Evolutionary conservation across 1,284 basidiomycete species (phyloP).

Genomic region (Malassezia globosa): DNA sequence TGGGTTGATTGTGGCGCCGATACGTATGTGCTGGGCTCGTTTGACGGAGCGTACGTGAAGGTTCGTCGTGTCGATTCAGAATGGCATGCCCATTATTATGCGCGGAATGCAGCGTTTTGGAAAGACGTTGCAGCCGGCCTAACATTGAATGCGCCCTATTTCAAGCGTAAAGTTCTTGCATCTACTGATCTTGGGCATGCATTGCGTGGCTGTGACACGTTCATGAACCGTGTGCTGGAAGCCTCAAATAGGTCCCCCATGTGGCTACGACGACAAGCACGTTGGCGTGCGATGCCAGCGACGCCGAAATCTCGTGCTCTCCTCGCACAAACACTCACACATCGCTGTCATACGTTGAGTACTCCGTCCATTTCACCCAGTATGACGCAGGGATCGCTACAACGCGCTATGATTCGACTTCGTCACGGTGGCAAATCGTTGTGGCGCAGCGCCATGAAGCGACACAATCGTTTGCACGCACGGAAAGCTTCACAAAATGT

Average conservation of each 20-base stretch:
- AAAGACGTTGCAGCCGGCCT: constrained; percentile 1
- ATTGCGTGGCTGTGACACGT: constrained; percentile 11
- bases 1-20: constrained; percentile 75
- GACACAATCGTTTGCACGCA: constrained; percentile 2
- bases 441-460: not conserved
- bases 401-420: constrained; percentile 7
- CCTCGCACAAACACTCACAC: not conserved
- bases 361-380: not conserved
- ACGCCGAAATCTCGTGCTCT: not conserved
- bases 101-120: constrained; percentile 6
- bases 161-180: constrained; percentile 2
- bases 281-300: constrained; percentile 10
- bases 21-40: constrained; percentile 65
- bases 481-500: not conserved
- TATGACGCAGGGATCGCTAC: constrained; percentile 7
- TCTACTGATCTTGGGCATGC: constrained; percentile 12
- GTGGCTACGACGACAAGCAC: constrained; percentile 8
- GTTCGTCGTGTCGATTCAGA: constrained; percentile 51
- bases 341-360: not conserved
- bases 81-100: constrained; percentile 1
- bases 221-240: not conserved
- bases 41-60: constrained; percentile 62
- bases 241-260: constrained; percentile 2
- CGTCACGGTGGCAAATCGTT: constrained; percentile 4
- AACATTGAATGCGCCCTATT: not conserved